Conservation (phyloP, 2,329 filamentous ascomycete species). For the Penicillium capsulatum region DNA sequence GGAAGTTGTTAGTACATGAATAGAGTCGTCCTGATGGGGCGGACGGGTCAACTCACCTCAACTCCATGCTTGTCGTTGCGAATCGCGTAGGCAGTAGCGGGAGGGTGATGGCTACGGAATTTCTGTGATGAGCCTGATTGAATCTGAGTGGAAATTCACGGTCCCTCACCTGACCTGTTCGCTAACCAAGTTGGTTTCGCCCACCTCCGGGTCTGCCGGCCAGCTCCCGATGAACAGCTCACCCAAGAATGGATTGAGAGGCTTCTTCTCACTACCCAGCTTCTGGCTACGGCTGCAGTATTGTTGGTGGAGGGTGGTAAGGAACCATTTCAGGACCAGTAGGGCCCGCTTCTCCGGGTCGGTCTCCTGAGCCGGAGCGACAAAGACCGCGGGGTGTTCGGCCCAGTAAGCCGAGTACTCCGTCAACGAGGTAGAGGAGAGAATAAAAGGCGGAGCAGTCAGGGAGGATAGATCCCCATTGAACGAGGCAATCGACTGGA, state of each 20-base stretch:
- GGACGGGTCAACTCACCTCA: slow-evolving; percentile 36
- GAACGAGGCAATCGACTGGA: slow-evolving; percentile 69
- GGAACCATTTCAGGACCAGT: slow-evolving; percentile 92
- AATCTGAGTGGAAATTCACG: too few species aligned
- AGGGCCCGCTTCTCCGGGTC: slow-evolving; percentile 78
- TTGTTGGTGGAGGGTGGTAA: slow-evolving; percentile 87
- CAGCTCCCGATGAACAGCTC: slow-evolving; percentile 92
- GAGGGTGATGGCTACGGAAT: slow-evolving; percentile 70
- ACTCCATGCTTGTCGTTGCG: slow-evolving; percentile 81
- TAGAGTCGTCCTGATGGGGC: not conserved
- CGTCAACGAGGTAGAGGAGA: slow-evolving; percentile 71
- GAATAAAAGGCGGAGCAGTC: slow-evolving; percentile 77
- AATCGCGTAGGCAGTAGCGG: slow-evolving; percentile 90
- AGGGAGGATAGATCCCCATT: slow-evolving; percentile 76
- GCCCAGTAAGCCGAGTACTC: slow-evolving; percentile 83
- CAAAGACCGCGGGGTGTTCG: slow-evolving; percentile 71
- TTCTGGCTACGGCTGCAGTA: slow-evolving; percentile 71
- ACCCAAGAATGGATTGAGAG: slow-evolving; percentile 90
- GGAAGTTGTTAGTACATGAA: not conserved
- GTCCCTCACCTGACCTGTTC: slow-evolving; percentile 77
- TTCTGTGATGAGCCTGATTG: not conserved
- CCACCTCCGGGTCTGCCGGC: slow-evolving; percentile 56
- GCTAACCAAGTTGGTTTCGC: slow-evolving; percentile 79
- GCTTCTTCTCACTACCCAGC: slow-evolving; percentile 92
- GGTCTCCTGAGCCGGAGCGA: slow-evolving; percentile 73